Conservation (phyloP, 768 basidiomycete species). For the Lepiota subincarnata region DNA sequence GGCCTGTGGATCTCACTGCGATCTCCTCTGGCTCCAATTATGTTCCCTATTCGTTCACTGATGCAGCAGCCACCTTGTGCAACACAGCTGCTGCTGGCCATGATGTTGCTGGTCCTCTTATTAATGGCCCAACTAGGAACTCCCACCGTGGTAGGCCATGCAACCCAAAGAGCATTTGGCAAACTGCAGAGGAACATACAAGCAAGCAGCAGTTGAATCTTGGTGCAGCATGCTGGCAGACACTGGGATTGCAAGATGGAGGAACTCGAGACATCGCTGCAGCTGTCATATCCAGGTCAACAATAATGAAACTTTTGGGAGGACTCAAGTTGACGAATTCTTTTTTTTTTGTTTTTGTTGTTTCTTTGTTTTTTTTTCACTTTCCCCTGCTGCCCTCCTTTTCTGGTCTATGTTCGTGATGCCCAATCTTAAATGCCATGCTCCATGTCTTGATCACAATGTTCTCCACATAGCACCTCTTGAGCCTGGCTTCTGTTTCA, state of each 20-base stretch:
- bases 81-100: too few species aligned
- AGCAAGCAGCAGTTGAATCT: constrained; percentile 46
- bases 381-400: background rate
- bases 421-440: background rate
- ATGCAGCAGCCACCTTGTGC: too few species aligned
- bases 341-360: background rate
- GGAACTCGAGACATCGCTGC: constrained; percentile 28
- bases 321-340: background rate
- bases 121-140: background rate
- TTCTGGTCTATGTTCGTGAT: background rate
- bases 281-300: background rate
- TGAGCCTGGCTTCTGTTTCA: too few species aligned
- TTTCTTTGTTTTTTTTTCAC: background rate
- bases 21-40: background rate
- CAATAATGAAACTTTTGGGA: background rate
- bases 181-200: constrained; percentile 73
- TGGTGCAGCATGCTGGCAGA: constrained; percentile 32
- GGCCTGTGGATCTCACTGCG: background rate
- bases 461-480: background rate
- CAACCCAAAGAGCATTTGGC: constrained; percentile 73
- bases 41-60: too few species aligned
- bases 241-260: constrained; percentile 40
- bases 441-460: background rate
- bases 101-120: too few species aligned
- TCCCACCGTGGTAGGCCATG: constrained; percentile 23